Evolutionary conservation across 2,329 filamentous ascomycete species (phyloP), one percentile per base, ranked within the genome.

Genomic region (Claviceps spartinae): DNA sequence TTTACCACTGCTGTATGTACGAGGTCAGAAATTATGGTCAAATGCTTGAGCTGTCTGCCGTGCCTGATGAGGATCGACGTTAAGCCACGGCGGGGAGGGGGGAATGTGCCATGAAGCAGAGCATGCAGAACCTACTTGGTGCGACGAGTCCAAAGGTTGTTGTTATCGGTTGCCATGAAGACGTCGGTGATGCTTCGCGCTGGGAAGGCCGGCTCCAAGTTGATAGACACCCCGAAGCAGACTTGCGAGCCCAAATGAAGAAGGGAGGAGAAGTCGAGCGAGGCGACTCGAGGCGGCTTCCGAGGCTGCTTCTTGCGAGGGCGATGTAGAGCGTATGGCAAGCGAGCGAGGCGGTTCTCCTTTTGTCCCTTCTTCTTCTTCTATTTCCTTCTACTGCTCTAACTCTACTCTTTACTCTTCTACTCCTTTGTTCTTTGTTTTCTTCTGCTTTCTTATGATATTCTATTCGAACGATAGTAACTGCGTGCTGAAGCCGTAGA

Each of bases 131-230:
- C 82, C 69, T 77, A 90, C 86, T 88, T 89, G 71, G 83, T 85
- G 71, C 87, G 85, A 71, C 87, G 84, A 71, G 81, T 85, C 86
- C 87, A 91, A 75, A 81, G 71, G 66, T 76, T 58, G 41, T 51
- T 57, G 69, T 80, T 48, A 18, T 53, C 52, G 52, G 52, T 50
- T 43, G 52, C 78, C 78, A 82, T 81, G 66, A 67, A 71, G 69
- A 66, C 65, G 52, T 62, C 60, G 58, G 61, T 60, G 58, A 55
- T 52, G 36, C 49, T 47, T 54, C 54, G 49, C 53, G 52, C 48
- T 47, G 48, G 52, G 51, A 51, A 49, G 51, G 50, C 20, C 55
- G 55, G 53, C 52, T 55, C 50, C 51, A 51, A 50, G 51, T 56
- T 53, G 54, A 44, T 36, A 53, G 56, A 59, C 57, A 56, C 58